These are phyloP conservation scores for Fraxinus nigra DNA, from an alignment of 305 asterid genomes.

Conservation along the genomic window DNA sequence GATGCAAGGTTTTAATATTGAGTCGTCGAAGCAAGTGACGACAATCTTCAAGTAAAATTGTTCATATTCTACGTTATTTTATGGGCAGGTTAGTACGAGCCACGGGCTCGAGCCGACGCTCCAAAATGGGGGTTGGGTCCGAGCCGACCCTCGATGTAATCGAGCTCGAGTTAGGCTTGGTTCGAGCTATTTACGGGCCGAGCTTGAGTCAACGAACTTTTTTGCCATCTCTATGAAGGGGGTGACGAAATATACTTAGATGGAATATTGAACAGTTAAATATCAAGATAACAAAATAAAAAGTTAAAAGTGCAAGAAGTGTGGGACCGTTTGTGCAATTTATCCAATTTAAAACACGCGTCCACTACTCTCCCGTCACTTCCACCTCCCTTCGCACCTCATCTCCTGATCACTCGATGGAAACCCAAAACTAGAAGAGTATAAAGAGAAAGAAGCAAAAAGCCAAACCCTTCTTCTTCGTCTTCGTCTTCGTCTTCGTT, in stretches of 20 bases:
- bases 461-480: background rate
- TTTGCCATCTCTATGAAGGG: no score
- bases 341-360: slow-evolving; percentile 9
- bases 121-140: no score
- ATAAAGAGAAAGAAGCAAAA: slow-evolving; percentile 13
- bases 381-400: slow-evolving; percentile 12
- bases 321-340: background rate
- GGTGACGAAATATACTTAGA: background rate
- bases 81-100: no score
- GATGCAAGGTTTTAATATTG: background rate
- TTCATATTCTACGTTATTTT: no score
- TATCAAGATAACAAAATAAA: background rate
- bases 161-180: no score
- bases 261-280: background rate
- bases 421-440: background rate
- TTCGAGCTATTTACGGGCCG: no score
- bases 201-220: no score
- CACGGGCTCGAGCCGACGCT: no score
- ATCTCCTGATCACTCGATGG: slow-evolving; percentile 2
- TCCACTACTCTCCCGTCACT: slow-evolving; percentile 15
- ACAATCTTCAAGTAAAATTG: background rate
- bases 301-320: background rate
- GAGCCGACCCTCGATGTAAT: no score
- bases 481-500: background rate
- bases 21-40: background rate